Evolutionary conservation across 768 basidiomycete genomes (phyloP).

Genomic region (Dentipellis fragilis): DNA sequence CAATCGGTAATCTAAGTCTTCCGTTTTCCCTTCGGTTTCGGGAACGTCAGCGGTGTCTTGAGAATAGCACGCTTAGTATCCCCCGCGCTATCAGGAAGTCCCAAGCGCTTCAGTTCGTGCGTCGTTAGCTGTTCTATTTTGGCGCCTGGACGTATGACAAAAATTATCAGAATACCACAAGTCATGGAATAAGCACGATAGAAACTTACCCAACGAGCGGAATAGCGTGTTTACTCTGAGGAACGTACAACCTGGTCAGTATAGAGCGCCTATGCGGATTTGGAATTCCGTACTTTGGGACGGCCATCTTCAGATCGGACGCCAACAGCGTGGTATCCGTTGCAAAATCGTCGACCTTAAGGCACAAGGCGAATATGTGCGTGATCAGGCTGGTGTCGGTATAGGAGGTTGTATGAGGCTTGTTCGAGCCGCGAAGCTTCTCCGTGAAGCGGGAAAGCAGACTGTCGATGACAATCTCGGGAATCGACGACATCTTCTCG

Average conservation of each 20-base stretch:
- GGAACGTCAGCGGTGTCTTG: slow-evolving; percentile 71
- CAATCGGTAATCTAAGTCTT: slow-evolving; percentile 7
- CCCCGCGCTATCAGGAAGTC: slow-evolving; percentile 52
- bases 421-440: slow-evolving; percentile 50
- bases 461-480: slow-evolving; percentile 59
- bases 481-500: slow-evolving; percentile 48
- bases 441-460: slow-evolving; percentile 78
- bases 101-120: slow-evolving; percentile 59
- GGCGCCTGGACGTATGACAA: slow-evolving; percentile 43
- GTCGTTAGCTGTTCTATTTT: slow-evolving; percentile 47
- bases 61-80: slow-evolving; percentile 66
- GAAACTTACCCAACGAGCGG: slow-evolving; percentile 55
- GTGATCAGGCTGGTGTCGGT: slow-evolving; percentile 66
- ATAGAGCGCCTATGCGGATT: neutral
- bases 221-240: slow-evolving; percentile 57
- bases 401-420: slow-evolving; percentile 46
- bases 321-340: slow-evolving; percentile 62
- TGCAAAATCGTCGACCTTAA: slow-evolving; percentile 70
- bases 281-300: slow-evolving; percentile 42
- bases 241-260: slow-evolving; percentile 1
- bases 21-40: slow-evolving; percentile 41
- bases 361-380: slow-evolving; percentile 72
- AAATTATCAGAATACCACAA: neutral
- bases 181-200: neutral
- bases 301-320: slow-evolving; percentile 58